Evolutionary conservation across 257 asterid genomes (phyloP).

Genomic region (Solanum sparsipilum): DNA sequence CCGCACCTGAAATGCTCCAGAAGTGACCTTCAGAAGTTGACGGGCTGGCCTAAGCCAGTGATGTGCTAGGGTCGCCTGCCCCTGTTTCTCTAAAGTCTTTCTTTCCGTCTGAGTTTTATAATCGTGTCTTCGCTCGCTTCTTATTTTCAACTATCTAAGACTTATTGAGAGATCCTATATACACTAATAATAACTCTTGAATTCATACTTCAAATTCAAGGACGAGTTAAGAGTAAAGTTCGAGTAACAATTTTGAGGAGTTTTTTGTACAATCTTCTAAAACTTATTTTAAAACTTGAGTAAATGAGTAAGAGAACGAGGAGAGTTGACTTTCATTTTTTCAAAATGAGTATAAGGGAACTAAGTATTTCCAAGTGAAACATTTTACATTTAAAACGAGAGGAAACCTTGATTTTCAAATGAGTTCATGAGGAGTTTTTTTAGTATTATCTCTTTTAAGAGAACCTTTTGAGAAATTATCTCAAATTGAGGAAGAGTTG

Average conservation of each 20-base stretch:
- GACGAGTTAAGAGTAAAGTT: not conserved
- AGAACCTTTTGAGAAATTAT: not conserved
- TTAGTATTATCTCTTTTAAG: not conserved
- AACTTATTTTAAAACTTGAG: no score
- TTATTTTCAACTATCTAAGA: not conserved
- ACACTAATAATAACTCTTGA: not conserved
- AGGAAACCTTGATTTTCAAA: not conserved
- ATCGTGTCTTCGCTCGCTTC: not conserved
- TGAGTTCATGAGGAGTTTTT: no score
- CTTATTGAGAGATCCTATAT: not conserved
- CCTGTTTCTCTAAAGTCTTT: no score
- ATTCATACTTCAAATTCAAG: no score
- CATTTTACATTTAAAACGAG: no score
- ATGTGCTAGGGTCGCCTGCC: no score
- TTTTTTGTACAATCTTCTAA: no score
- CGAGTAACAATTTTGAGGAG: not conserved
- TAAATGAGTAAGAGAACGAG: not conserved
- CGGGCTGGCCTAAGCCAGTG: rapidly evolving
- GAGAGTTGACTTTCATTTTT: not conserved
- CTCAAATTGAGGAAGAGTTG: not conserved
- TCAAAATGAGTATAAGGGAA: not conserved
- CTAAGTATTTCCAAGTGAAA: not conserved
- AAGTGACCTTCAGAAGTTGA: not conserved
- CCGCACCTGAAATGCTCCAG: not conserved
- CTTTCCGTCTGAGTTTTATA: no score